Evolutionary conservation across 176 grass and related monocot genomes (phyloP), one percentile per base, ranked within the genome.

Genomic region (Avena sativa): DNA sequence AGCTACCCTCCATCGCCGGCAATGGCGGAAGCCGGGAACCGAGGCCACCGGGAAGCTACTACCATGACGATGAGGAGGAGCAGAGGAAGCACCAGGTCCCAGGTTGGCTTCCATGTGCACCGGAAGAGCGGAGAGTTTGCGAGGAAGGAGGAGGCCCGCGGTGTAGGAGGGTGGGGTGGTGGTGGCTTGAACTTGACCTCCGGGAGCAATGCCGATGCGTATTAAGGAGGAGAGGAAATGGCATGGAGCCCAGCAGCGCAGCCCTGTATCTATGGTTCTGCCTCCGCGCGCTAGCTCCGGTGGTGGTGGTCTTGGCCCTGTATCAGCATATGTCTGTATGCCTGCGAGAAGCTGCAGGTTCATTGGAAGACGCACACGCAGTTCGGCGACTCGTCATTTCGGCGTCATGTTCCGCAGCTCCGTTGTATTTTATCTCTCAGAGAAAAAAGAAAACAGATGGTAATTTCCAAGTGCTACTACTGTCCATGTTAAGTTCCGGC

Each of bases 181-280:
- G 34, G 36, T 44, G 68, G 17, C 57, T 59, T n/a, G 57, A 19
- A 75, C 72, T 75, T 30, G 72, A 74, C 58, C 62, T 79, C 59
- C 53, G 57, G 82, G 56, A 78, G 71, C 80, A 56, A 46, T 87
- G 44, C 70, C 80, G 46, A 46, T 87, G 44, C 70, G 84, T 74
- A 79, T 78, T 55, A 47, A 82, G 59, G 17, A 83, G 73, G 55
- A 82, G 84, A 34, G 77, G 82, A 75, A 75, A 83, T 79, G 80
- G 34, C 56, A 57, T 32, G 80, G 80, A 79, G 65, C 80, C 56
- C 65, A 17, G 17, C 14, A 43, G 5, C 40, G 40, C 40, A 48
- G 55, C 1, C 75, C 16, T 71, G 36, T 28, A 28, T 28, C 28
- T 28, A 28, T 28, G 28, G 28, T 38, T 20, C 10, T 70, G 67